phyloP scores from a whole-genome alignment of 2,329 filamentous ascomycete species.

The Ceratocystis destructans region DNA sequence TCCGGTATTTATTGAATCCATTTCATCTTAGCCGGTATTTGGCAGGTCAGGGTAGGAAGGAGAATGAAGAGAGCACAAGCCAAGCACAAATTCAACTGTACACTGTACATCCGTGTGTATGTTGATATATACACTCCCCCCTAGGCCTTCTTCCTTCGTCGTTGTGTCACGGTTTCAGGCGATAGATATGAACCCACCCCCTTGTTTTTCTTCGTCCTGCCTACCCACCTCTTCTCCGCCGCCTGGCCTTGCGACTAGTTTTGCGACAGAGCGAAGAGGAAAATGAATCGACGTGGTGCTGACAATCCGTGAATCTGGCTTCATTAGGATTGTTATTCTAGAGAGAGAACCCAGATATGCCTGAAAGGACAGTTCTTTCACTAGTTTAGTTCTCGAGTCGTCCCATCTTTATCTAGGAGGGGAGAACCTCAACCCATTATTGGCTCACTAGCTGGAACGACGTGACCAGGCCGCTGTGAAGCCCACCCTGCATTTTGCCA shows the following conservation, averaged over 20 bases:
- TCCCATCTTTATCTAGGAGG: background rate
- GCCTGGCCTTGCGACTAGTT: background rate
- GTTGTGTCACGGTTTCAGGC: slow-evolving; percentile 2
- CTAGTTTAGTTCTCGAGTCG: background rate
- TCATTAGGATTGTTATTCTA: background rate
- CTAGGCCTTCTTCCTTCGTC: background rate
- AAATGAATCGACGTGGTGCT: background rate
- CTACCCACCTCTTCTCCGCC: background rate
- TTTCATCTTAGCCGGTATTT: background rate
- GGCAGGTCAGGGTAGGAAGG: background rate
- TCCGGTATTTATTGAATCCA: slow-evolving; percentile 9
- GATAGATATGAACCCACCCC: background rate
- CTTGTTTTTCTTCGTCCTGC: background rate
- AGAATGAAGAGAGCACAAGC: background rate
- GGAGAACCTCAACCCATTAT: too few species aligned
- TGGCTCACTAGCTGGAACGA: too few species aligned
- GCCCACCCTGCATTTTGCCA: background rate
- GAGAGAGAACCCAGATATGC: background rate
- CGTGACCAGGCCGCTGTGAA: background rate
- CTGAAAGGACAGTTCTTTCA: too few species aligned
- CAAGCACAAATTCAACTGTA: background rate
- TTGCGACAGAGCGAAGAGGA: background rate
- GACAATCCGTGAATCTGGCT: background rate
- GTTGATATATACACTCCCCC: background rate
- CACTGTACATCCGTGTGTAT: too few species aligned